These are phyloP conservation scores for Claviceps maximensis DNA, from an alignment of 2,329 filamentous ascomycete genomes.

Conservation along the genomic window DNA sequence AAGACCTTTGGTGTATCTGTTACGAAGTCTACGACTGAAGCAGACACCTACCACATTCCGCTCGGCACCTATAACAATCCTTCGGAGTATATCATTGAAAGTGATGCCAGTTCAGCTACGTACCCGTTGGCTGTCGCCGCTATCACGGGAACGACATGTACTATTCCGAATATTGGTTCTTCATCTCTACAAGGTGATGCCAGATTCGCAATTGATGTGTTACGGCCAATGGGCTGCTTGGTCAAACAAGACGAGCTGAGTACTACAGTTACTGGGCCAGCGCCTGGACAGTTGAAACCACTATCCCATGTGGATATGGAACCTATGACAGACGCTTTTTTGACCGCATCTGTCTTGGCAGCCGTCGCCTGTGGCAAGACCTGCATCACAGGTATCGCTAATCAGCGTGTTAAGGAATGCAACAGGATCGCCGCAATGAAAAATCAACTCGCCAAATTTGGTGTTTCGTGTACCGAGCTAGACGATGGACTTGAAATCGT, in stretches of 20 bases:
- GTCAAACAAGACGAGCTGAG: conserved; percentile 76
- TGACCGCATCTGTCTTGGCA: conserved; percentile 85
- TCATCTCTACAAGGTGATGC: conserved; percentile 89
- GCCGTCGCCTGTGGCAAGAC: conserved; percentile 78
- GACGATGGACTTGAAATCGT: conserved; percentile 82
- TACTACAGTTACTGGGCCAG: conserved; percentile 87
- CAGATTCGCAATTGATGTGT: conserved; percentile 79
- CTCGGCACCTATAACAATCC: conserved; percentile 75
- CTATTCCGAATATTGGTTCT: conserved; percentile 89
- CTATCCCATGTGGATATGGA: conserved; percentile 90
- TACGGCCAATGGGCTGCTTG: conserved; percentile 84
- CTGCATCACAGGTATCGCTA: conserved; percentile 85
- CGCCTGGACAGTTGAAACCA: conserved; percentile 56
- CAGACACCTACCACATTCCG: conserved; percentile 89
- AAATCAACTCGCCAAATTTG: conserved; percentile 86
- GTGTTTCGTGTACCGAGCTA: conserved; percentile 71
- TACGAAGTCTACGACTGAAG: conserved; percentile 59
- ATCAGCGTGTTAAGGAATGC: conserved; percentile 96
- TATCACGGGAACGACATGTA: conserved; percentile 91
- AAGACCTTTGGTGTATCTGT: conserved; percentile 76
- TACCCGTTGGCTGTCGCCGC: conserved; percentile 91
- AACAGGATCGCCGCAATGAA: conserved; percentile 95
- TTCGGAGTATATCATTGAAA: conserved; percentile 78
- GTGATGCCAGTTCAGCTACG: conserved; percentile 93
- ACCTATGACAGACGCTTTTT: conserved; percentile 96